Conservation (phyloP, 148 eudicot genomes). For the Chenopodium formosanum region DNA sequence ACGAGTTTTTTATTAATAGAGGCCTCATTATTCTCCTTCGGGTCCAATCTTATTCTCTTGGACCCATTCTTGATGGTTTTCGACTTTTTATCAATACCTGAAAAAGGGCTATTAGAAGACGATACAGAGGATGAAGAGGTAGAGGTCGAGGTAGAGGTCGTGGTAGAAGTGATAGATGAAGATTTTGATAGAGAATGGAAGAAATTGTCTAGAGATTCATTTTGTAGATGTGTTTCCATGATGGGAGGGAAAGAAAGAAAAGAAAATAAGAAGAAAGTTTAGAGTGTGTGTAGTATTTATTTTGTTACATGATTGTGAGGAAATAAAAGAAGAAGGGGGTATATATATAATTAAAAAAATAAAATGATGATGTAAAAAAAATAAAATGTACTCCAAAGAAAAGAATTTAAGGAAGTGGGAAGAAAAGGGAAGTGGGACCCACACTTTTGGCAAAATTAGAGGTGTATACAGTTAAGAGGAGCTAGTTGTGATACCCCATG, state of each 20-base stretch:
- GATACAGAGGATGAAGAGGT: constrained; percentile 11
- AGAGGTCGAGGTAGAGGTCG: constrained; percentile 18
- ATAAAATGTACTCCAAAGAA: background rate
- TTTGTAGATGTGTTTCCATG: constrained; percentile 29
- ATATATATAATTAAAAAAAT: constrained; percentile 20
- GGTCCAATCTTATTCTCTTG: constrained; percentile 12
- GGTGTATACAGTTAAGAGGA: constrained; percentile 21
- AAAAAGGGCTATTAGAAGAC: background rate
- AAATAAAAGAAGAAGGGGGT: constrained; percentile 4
- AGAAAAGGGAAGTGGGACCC: constrained; percentile 13
- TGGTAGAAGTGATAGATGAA: constrained; percentile 9
- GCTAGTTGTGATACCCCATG: constrained; percentile 25
- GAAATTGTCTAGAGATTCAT: constrained; percentile 17
- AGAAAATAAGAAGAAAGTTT: background rate
- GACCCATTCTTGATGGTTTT: constrained; percentile 9
- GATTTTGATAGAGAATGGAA: constrained; percentile 11
- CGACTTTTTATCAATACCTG: background rate
- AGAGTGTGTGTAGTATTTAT: background rate
- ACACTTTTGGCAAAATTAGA: constrained; percentile 8
- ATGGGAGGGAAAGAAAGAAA: background rate
- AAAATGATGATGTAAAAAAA: no score
- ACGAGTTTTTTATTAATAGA: background rate
- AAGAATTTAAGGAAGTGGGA: constrained; percentile 10
- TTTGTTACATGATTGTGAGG: constrained; percentile 9
- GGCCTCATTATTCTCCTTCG: background rate